Evolutionary conservation across 2,329 filamentous ascomycete genomes (phyloP), one percentile per base, ranked within the genome.

Genomic region (Aureobasidium uvarum): DNA sequence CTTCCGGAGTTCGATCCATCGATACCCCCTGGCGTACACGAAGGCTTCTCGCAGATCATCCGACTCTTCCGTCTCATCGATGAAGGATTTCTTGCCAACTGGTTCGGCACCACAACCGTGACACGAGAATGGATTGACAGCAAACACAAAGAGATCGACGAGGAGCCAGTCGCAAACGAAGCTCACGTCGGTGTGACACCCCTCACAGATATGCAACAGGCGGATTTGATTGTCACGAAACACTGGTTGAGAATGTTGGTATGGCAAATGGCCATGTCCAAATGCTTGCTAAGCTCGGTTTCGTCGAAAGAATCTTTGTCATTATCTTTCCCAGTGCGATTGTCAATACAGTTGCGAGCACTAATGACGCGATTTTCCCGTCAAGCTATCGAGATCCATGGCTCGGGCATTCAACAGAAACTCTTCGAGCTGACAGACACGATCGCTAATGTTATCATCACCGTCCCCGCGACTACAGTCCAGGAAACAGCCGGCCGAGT

Each of bases 341-440:
- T 82, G 6, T 81, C 79, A 1, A 74, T 75, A 60, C 77, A 79
- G 62, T 72, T 82, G 2, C 78, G 79, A 5, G 73, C 76, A 33
- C 78, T 80, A 64, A 71, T 81, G 18, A 74, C 73, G 0, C 73
- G 71, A 58, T 78, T 81, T 69, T 78, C 78, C 5, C 74, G 74
- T 18, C 73, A 80, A 43, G 81, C 80, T 62, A 81, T 86, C 66
- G 80, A 80, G 33, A 81, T 84, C 5, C 83, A 86, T 68, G 84
- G 84, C 8, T 82, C 78, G 43, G 82, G 82, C 25, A 84, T 86
- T 64, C 75, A 85, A 62, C 81, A 84, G 67, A 86, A 86, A 71
- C 76, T 86, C 5, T 85, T 86, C 64, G 84, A 86, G 69, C 84
- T 86, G 67, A 83, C 83, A 0, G 84, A 83, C 70, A 85, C 83